Evolutionary conservation across 1,284 basidiomycete species (phyloP).

Genomic region (Cryptococcus sp.): DNA sequence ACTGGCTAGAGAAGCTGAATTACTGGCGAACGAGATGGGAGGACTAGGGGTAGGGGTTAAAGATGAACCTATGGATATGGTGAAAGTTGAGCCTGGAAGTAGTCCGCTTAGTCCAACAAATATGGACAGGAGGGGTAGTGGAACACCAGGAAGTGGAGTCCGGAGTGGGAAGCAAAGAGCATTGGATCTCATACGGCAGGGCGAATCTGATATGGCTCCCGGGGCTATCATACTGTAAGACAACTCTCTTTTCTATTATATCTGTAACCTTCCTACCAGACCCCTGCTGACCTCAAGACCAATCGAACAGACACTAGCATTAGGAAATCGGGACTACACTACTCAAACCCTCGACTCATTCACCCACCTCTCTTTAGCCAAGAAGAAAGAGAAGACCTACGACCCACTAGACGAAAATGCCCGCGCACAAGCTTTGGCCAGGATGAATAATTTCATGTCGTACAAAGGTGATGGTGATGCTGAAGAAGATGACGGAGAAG

Average conservation of each 20-base stretch:
- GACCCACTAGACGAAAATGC: conserved; percentile 26
- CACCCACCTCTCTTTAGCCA: background rate
- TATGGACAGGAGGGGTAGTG: conserved; percentile 1
- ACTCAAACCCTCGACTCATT: background rate
- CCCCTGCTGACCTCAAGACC: conserved; percentile 19
- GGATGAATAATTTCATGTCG: conserved; percentile 30
- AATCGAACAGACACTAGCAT: conserved; percentile 25
- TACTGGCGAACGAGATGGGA: conserved; percentile 15
- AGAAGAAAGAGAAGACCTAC: background rate
- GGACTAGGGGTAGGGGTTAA: conserved; percentile 4
- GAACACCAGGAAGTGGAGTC: conserved; percentile 3
- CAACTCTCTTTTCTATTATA: background rate
- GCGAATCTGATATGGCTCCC: conserved; percentile 17
- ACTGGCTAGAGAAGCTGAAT: conserved; percentile 33
- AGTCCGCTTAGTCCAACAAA: background rate
- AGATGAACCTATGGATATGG: conserved; percentile 1
- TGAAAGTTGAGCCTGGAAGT: background rate
- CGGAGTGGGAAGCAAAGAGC: conserved; percentile 35
- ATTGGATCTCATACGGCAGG: conserved; percentile 24
- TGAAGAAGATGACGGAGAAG: conserved; percentile 7
- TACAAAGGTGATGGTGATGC: conserved; percentile 14
- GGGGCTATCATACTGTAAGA: conserved; percentile 36
- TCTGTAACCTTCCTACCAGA: background rate
- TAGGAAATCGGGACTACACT: conserved; percentile 31
- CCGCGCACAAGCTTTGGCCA: conserved; percentile 22